Base-by-base conservation (phyloP, 2,329 filamentous ascomycete genomes). In the Beauveria rudraprayagi region DNA sequence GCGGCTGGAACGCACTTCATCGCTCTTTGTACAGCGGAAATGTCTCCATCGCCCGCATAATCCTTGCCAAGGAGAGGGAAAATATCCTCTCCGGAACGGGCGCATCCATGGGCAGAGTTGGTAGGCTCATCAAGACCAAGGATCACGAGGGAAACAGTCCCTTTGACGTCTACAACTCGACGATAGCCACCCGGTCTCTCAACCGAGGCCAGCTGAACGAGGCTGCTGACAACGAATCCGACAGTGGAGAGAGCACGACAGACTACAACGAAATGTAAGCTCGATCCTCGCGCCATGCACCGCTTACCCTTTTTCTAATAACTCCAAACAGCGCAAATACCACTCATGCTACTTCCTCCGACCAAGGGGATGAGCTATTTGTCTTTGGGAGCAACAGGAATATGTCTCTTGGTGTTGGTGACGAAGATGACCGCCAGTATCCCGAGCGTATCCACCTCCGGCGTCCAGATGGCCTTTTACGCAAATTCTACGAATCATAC, bases 351-450 rank as follows among this genome's bases (percentile, higher is more conserved):
- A 41, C 59, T 22, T 44, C 63, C 24, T 65, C 67, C 19, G 63
- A 67, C 4, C 63, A 67, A 28, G 93, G 91, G 9, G 91, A 96
- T 68, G 94, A 99, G 70, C 77, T 97, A 1, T 97, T 91, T 69
- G 88, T 91, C 1, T 97, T 97, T 74, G 94, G 94, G 55, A 97
- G 92, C 74, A 99, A 97, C 75, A 95, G 94, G 70, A 99, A 99
- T 67, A 76, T 96, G 10, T 94, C 90, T 0, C 82, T 99, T 24
- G 94, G 94, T 1, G 88, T 97, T 63, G 92, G 92, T n/a, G 92
- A 99, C 70, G 89, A 95, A 68, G 92, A 97, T 71, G 93, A 99
- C 70, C 86, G 94, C 3, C 92, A 97, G 65, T 96, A 89, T 68
- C 94, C 94, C 0, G 94, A 97, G 71, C 88, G 91, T 10, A 85